phyloP scores from a whole-genome alignment of 1,284 basidiomycete genomes.

The Xerocomus amazonicus region DNA sequence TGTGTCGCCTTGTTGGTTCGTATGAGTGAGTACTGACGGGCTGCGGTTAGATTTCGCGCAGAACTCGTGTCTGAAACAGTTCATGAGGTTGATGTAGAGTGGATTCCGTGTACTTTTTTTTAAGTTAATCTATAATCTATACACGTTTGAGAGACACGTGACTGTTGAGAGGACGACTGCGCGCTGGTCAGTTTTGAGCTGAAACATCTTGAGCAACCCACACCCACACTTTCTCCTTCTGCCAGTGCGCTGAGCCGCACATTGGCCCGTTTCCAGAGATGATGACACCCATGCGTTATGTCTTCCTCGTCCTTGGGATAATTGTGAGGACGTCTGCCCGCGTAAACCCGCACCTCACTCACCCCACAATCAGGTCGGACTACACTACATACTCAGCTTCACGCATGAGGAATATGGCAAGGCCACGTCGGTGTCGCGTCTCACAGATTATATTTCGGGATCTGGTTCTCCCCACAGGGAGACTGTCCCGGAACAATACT shows the following conservation, averaged over 20 bases:
- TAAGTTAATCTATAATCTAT: neutral
- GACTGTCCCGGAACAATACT: constrained; percentile 55
- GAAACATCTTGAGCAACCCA: neutral
- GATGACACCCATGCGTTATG: constrained; percentile 77
- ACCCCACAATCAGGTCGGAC: constrained; percentile 50
- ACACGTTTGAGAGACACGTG: too few species aligned
- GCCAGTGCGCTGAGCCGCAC: neutral
- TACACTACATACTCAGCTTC: constrained; percentile 71
- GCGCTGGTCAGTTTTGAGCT: neutral
- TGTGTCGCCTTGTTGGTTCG: constrained; percentile 29
- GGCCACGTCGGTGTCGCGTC: constrained; percentile 55
- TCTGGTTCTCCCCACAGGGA: constrained; percentile 48
- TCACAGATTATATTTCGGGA: constrained; percentile 46
- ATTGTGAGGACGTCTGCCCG: constrained; percentile 44
- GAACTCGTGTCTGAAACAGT: constrained; percentile 44
- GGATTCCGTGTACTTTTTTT: neutral
- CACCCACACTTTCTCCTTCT: neutral
- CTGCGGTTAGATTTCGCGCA: constrained; percentile 41
- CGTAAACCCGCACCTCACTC: constrained; percentile 6
- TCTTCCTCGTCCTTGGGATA: constrained; percentile 61
- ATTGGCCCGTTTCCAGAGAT: constrained; percentile 41
- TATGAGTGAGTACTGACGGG: neutral
- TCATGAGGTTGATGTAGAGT: constrained; percentile 30
- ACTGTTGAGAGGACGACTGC: constrained; percentile 9
- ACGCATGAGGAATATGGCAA: constrained; percentile 67